phyloP scores from a whole-genome alignment of 495 filamentous ascomycete species.

The Letharia columbiana region DNA sequence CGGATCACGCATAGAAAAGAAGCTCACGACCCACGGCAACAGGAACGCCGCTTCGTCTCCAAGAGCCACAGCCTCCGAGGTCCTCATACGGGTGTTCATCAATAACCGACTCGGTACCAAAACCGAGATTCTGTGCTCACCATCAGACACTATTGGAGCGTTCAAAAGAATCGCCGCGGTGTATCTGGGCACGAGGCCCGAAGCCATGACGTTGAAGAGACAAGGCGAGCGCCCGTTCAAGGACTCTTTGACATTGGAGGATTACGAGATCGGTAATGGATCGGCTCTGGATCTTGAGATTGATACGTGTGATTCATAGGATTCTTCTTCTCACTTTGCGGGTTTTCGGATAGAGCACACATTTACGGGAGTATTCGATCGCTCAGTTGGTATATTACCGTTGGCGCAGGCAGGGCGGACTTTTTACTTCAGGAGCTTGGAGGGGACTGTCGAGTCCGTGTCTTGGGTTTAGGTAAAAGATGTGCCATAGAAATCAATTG shows the following conservation, averaged over 20 bases:
- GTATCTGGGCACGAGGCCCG: constrained; percentile 68
- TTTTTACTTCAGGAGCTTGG: too few species aligned
- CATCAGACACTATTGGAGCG: constrained; percentile 61
- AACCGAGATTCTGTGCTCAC: constrained; percentile 72
- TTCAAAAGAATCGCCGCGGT: constrained; percentile 85
- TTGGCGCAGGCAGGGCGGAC: too few species aligned
- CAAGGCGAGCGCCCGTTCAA: constrained; percentile 85
- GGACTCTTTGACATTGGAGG: constrained; percentile 70
- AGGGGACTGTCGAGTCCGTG: too few species aligned
- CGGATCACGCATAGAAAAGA: not conserved
- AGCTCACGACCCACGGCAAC: not conserved
- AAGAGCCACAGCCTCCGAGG: not conserved
- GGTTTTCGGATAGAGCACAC: too few species aligned
- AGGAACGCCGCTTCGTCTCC: too few species aligned
- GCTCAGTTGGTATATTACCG: too few species aligned
- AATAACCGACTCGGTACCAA: constrained; percentile 85
- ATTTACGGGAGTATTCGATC: too few species aligned
- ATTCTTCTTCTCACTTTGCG: not conserved
- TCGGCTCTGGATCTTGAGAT: constrained; percentile 67
- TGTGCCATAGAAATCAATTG: too few species aligned
- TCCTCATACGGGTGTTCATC: constrained; percentile 48
- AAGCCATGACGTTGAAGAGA: constrained; percentile 79
- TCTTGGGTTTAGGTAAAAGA: too few species aligned
- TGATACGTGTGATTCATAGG: constrained; percentile 14
- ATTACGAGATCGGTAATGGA: constrained; percentile 79